Percentiles rank a stretch among this genome's conserved stretches.
phyloP scores from a whole-genome alignment of 805 yeast genomes.

The Candida rishiriensis region DNA sequence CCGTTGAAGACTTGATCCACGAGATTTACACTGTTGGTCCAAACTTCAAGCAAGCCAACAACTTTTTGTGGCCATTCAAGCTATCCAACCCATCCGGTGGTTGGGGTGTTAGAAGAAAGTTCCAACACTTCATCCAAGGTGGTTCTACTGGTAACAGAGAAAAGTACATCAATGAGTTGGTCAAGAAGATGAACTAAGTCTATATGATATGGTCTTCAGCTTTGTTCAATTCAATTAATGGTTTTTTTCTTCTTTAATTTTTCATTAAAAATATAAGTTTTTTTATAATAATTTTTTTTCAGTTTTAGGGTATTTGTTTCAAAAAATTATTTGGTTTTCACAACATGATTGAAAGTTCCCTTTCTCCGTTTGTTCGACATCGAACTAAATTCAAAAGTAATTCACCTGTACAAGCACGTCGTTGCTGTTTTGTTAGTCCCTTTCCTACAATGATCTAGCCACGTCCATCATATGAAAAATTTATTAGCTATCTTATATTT shows the following conservation, averaged over 20 bases:
- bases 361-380: not conserved
- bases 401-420: no score
- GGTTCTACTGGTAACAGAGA: constrained; percentile 99
- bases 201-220: not conserved
- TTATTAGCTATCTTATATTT: no score
- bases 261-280: not conserved
- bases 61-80: constrained; percentile 98
- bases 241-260: constrained; percentile 4
- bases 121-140: constrained; percentile 96
- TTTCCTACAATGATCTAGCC: no score
- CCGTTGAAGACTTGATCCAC: constrained; percentile 92
- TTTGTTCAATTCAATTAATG: constrained; percentile 1
- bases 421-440: no score
- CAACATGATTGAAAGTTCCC: not conserved
- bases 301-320: not conserved
- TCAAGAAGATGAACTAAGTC: constrained; percentile 85
- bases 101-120: constrained; percentile 95
- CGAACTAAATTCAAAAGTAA: not conserved
- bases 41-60: constrained; percentile 97
- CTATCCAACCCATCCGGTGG: constrained; percentile 96
- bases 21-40: constrained; percentile 96
- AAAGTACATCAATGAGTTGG: constrained; percentile 89
- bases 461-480: no score
- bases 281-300: not conserved
- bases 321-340: not conserved